These are phyloP conservation scores for Borovskyia barvae DNA, from an alignment of 208 protist genomes.

Conservation along the genomic window DNA sequence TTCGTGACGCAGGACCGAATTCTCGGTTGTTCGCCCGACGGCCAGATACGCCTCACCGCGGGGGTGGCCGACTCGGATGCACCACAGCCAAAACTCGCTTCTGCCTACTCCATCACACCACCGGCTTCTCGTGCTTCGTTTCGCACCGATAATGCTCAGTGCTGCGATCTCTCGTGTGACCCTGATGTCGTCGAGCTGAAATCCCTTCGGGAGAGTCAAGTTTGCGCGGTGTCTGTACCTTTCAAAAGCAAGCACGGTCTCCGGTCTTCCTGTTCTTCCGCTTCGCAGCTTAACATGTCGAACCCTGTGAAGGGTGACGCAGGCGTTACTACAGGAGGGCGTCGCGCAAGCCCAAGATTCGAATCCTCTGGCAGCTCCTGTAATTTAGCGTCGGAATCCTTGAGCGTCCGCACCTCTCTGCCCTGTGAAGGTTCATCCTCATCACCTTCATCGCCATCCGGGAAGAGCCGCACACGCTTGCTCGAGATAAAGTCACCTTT, in stretches of 20 bases:
- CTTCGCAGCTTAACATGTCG: background rate
- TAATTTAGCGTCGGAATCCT: no score
- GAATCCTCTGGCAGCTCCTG: no score
- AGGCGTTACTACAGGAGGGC: no score
- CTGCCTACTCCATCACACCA: no score
- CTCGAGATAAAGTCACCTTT: conserved; percentile 90
- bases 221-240: conserved; percentile 36
- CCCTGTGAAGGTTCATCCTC: background rate
- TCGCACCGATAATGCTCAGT: no score
- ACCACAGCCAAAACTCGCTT: no score
- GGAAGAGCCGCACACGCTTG: conserved; percentile 32
- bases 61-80: no score
- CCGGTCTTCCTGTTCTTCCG: background rate
- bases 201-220: background rate
- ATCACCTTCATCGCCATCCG: background rate
- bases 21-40: conserved; percentile 85
- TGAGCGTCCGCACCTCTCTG: no score
- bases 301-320: no score
- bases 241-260: conserved; percentile 35
- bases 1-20: conserved; percentile 57
- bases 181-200: background rate
- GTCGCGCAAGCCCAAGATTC: no score
- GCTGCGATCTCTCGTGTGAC: no score
- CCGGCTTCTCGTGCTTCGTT: no score
- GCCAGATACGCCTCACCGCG: conserved; percentile 45